phyloP scores from a whole-genome alignment of 2,329 filamentous ascomycete species.

The Dothideomycetes sp. region DNA sequence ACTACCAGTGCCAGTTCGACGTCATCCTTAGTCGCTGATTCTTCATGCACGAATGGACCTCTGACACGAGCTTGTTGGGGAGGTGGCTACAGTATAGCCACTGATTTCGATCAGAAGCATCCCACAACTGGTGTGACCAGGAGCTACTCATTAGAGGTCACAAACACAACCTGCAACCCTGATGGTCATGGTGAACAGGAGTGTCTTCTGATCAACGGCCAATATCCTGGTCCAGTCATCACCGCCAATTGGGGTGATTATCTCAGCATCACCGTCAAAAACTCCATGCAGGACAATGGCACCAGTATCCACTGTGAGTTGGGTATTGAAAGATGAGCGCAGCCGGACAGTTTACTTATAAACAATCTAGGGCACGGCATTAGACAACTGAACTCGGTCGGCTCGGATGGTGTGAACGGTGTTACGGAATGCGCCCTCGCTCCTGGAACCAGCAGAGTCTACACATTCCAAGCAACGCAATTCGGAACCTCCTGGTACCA shows the following conservation, averaged over 20 bases:
- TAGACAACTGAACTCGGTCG: slow-evolving; percentile 42
- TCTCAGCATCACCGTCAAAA: slow-evolving; percentile 44
- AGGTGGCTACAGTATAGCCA: slow-evolving; percentile 31
- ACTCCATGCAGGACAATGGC: slow-evolving; percentile 41
- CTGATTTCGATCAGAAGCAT: slow-evolving; percentile 33
- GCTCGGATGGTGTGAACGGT: slow-evolving; percentile 45
- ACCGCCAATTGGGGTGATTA: slow-evolving; percentile 33
- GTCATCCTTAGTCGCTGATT: slow-evolving; percentile 11
- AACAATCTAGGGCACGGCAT: slow-evolving; percentile 54
- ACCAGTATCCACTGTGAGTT: slow-evolving; percentile 51
- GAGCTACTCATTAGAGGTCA: slow-evolving; percentile 22
- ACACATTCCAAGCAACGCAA: slow-evolving; percentile 42
- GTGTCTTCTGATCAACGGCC: slow-evolving; percentile 47
- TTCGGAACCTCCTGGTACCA: slow-evolving; percentile 34
- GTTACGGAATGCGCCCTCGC: slow-evolving; percentile 36
- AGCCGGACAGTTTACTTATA: too few species aligned
- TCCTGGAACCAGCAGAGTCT: slow-evolving; percentile 40
- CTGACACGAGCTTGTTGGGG: slow-evolving; percentile 31
- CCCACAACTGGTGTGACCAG: slow-evolving; percentile 28
- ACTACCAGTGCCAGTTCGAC: neutral
- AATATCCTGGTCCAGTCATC: slow-evolving; percentile 57
- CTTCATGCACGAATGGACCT: slow-evolving; percentile 29
- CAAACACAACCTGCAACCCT: slow-evolving; percentile 25
- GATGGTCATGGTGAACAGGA: slow-evolving; percentile 24
- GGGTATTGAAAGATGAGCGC: too few species aligned